A percentile compares a stretch with the other conserved stretches of the same genome.
phyloP scores from a whole-genome alignment of 257 asterid species.

The Nicotiana sylvestris region DNA sequence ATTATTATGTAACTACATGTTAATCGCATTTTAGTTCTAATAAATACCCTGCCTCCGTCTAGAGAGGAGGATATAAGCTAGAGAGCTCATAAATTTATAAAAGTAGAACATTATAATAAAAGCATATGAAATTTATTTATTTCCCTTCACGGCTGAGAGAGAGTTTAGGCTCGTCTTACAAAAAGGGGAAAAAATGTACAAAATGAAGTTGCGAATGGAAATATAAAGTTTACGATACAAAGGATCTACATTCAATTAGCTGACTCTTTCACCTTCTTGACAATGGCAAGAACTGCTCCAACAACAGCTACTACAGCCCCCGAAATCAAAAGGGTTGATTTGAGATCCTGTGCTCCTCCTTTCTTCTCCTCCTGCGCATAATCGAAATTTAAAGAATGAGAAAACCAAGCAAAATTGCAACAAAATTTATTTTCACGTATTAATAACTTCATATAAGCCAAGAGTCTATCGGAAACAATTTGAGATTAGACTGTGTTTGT shows the following conservation, averaged over 20 bases:
- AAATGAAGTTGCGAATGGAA: not conserved
- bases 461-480: too few relatives aligned
- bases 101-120: not conserved
- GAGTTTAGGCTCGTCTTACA: not conserved
- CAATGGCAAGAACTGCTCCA: constrained; percentile 48
- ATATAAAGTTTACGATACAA: not conserved
- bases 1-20: too few relatives aligned
- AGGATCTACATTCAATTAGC: not conserved
- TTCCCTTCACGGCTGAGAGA: not conserved
- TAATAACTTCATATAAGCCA: too few relatives aligned
- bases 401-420: not conserved
- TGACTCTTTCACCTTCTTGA: constrained; percentile 39
- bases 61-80: too few relatives aligned
- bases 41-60: too few relatives aligned
- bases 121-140: not conserved
- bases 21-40: too few relatives aligned
- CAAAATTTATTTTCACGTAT: not conserved
- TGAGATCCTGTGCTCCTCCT: constrained; percentile 22
- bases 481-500: too few relatives aligned
- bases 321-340: constrained; percentile 35
- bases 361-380: constrained; percentile 17
- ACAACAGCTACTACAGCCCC: constrained; percentile 46
- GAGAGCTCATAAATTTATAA: not conserved
- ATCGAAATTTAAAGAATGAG: not conserved
- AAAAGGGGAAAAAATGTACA: not conserved